These are phyloP conservation scores for Fistulifera solaris DNA, from an alignment of 108 stramenopile genomes.

Conservation along the genomic window DNA sequence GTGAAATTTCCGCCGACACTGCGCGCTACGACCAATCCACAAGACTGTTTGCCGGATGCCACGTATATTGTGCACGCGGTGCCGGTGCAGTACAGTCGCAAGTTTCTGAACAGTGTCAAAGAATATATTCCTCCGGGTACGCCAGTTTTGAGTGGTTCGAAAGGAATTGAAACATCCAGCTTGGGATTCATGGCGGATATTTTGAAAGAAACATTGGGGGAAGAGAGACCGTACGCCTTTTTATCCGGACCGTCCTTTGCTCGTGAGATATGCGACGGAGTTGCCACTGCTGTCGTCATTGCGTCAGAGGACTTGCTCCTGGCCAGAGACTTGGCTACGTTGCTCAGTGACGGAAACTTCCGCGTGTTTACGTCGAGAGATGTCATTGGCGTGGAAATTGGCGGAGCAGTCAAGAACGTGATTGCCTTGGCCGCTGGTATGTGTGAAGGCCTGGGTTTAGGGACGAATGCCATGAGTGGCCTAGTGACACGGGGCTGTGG, in stretches of 20 bases:
- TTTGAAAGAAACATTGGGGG: conserved; percentile 72
- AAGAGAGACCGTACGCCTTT: conserved; percentile 84
- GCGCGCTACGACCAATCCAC: conserved; percentile 78
- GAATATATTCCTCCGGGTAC: conserved; percentile 58
- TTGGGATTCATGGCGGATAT: conserved; percentile 94
- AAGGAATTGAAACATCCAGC: conserved; percentile 89
- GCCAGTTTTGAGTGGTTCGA: conserved; percentile 71
- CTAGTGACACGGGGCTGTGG: conserved; percentile 92
- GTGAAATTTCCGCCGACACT: conserved; percentile 52
- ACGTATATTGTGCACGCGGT: conserved; percentile 94
- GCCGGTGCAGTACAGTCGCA: conserved; percentile 86
- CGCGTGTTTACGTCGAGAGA: conserved; percentile 82
- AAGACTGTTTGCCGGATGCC: conserved; percentile 70
- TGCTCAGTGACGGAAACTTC: conserved; percentile 77
- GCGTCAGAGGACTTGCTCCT: conserved; percentile 84
- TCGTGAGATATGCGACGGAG: conserved; percentile 86
- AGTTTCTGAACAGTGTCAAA: conserved; percentile 59
- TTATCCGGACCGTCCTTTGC: conserved; percentile 94
- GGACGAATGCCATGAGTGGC: conserved; percentile 94
- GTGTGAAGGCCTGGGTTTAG: conserved; percentile 93
- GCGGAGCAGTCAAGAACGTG: conserved; percentile 96
- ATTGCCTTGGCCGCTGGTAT: conserved; percentile 96
- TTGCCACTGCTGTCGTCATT: conserved; percentile 92
- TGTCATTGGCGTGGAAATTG: conserved; percentile 94
- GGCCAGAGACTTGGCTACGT: conserved; percentile 80